A percentile compares a stretch with the other conserved stretches of the same genome.
phyloP scores from a whole-genome alignment of 2,329 filamentous ascomycete species.

The Aureobasidium sp. region DNA sequence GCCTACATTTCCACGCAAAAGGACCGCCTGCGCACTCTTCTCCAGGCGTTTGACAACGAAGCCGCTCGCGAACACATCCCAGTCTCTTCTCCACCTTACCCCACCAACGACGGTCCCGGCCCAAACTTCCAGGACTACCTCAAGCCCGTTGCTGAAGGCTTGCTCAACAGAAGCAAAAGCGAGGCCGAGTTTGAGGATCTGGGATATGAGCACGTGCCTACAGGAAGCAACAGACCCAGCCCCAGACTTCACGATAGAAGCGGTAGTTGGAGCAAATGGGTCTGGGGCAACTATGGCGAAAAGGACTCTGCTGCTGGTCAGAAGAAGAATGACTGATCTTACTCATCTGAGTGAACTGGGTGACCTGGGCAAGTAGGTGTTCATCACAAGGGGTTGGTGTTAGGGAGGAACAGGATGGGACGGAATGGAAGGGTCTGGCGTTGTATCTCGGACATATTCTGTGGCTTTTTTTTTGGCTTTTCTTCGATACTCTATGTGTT shows the following conservation, averaged over 20 bases:
- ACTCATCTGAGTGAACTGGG: neutral
- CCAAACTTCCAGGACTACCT: conserved; percentile 16
- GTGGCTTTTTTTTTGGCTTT: neutral
- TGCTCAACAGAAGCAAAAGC: conserved; percentile 69
- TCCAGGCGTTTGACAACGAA: conserved; percentile 73
- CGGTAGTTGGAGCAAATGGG: conserved; percentile 28
- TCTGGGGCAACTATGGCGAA: conserved; percentile 32
- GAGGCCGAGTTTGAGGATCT: conserved; percentile 72
- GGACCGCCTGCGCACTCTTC: conserved; percentile 64
- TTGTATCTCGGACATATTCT: neutral
- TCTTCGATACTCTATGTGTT: neutral
- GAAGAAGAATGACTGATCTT: conserved; percentile 26
- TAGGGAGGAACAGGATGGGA: neutral
- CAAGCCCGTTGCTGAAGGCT: conserved; percentile 28
- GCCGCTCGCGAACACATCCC: conserved; percentile 41
- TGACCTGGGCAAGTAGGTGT: neutral
- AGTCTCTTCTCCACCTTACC: neutral
- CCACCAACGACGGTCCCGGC: neutral
- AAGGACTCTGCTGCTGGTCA: conserved; percentile 26
- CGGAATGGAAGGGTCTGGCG: neutral
- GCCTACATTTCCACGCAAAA: conserved; percentile 71
- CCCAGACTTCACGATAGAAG: conserved; percentile 13
- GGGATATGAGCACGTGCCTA: conserved; percentile 29
- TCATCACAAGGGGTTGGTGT: neutral
- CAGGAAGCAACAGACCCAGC: conserved; percentile 16